Percentiles rank a stretch among this genome's conserved stretches.
Evolutionary conservation across 768 basidiomycete species (phyloP).

Genomic region (Mycena filopes): DNA sequence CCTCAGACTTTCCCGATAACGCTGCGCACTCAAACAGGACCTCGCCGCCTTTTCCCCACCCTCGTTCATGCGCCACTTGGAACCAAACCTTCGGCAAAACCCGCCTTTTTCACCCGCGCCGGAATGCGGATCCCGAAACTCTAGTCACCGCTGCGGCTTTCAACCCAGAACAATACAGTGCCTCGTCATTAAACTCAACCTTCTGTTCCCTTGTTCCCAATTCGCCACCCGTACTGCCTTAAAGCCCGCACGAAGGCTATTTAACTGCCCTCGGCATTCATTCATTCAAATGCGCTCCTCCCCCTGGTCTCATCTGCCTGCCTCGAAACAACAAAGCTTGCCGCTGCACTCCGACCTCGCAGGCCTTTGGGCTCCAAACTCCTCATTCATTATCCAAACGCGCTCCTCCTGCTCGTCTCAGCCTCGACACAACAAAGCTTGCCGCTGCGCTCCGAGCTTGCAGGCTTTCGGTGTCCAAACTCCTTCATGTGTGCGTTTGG

Average conservation of each 20-base stretch:
- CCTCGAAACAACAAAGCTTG: slow-evolving; percentile 5
- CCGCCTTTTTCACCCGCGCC: too few species aligned
- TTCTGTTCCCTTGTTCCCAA: slow-evolving; percentile 2
- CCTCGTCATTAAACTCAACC: slow-evolving; percentile 15
- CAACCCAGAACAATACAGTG: neutral
- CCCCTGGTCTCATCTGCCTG: slow-evolving; percentile 10
- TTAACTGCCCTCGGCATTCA: slow-evolving; percentile 19
- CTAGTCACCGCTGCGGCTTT: too few species aligned
- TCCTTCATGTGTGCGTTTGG: neutral
- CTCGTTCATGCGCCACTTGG: too few species aligned
- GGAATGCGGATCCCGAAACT: too few species aligned
- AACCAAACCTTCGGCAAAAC: too few species aligned
- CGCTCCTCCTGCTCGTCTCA: neutral
- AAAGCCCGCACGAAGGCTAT: slow-evolving; percentile 13
- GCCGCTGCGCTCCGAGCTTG: slow-evolving; percentile 5
- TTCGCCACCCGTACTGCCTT: neutral
- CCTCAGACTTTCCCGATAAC: too few species aligned
- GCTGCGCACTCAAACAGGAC: too few species aligned
- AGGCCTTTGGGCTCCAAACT: slow-evolving; percentile 13
- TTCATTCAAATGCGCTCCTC: neutral
- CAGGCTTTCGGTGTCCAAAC: slow-evolving; percentile 16
- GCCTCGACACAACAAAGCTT: slow-evolving; percentile 3
- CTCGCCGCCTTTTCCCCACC: too few species aligned
- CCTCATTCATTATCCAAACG: neutral
- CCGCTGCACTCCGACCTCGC: slow-evolving; percentile 8